Conservation (phyloP, 371 early-diverging fungal genomes). For the Umbelopsis sp. region DNA sequence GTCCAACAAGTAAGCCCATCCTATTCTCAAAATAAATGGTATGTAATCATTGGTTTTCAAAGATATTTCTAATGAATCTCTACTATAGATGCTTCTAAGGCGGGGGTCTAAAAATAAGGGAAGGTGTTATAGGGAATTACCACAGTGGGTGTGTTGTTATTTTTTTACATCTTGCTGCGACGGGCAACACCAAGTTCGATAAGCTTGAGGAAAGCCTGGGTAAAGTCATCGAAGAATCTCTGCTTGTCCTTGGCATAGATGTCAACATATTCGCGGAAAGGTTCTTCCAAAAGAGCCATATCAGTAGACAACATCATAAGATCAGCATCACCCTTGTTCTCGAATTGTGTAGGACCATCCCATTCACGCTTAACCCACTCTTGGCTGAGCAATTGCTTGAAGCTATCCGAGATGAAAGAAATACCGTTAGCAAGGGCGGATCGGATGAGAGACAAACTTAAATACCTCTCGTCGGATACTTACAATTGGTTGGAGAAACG, state of each 20-base stretch:
- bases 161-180: constrained; percentile 46
- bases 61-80: not conserved
- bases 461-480: not conserved
- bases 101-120: not conserved
- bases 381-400: constrained; percentile 65
- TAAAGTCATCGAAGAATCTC: constrained; percentile 80
- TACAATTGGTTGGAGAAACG: constrained; percentile 83
- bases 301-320: constrained; percentile 93
- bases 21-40: not conserved
- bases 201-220: constrained; percentile 78
- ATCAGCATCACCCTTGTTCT: constrained; percentile 64
- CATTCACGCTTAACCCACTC: constrained; percentile 75
- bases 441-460: too few species aligned
- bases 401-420: constrained; percentile 36
- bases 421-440: not conserved
- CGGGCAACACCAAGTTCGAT: constrained; percentile 78
- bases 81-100: not conserved
- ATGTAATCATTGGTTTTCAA: not conserved
- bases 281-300: constrained; percentile 70
- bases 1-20: not conserved
- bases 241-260: constrained; percentile 80
- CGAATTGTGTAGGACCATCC: constrained; percentile 78
- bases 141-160: not conserved
- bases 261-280: constrained; percentile 77
- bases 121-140: not conserved